Evolutionary conservation across 2,329 filamentous ascomycete genomes (phyloP).

Genomic region (Colletotrichum lindemuthianum): DNA sequence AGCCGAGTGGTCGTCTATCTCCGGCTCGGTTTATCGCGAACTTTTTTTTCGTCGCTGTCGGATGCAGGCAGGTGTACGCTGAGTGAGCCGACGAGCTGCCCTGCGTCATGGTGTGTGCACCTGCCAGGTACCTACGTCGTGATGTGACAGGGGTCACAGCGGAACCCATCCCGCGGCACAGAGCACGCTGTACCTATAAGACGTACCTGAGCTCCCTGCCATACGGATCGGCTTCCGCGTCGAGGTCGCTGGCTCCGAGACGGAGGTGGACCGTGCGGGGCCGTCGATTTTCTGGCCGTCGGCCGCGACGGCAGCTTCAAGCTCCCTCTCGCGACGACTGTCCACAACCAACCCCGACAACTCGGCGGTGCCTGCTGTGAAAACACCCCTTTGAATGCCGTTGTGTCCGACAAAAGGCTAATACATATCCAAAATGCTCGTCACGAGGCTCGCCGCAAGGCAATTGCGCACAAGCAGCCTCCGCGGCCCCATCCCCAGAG

Average conservation of each 20-base stretch:
- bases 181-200: too few relatives aligned
- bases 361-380: constrained; percentile 21
- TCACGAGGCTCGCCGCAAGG: constrained; percentile 29
- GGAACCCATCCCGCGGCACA: too few relatives aligned
- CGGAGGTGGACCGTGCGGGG: constrained; percentile 12
- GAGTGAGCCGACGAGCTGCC: constrained; percentile 1
- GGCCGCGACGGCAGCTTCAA: not conserved
- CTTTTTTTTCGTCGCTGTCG: constrained; percentile 23
- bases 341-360: not conserved
- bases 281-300: constrained; percentile 16
- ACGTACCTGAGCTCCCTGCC: too few relatives aligned
- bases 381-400: constrained; percentile 9
- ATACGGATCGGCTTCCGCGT: too few relatives aligned
- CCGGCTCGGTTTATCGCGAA: constrained; percentile 32
- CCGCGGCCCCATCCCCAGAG: constrained; percentile 19
- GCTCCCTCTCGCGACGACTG: constrained; percentile 4
- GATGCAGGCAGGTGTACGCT: constrained; percentile 12
- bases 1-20: constrained; percentile 20
- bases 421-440: constrained; percentile 17
- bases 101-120: constrained; percentile 27
- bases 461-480: constrained; percentile 28
- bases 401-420: constrained; percentile 11
- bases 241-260: not conserved
- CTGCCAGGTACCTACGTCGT: constrained; percentile 25
- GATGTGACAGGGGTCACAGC: not conserved